Conservation (phyloP, 306 rosid species). For the Vigna radiata region DNA sequence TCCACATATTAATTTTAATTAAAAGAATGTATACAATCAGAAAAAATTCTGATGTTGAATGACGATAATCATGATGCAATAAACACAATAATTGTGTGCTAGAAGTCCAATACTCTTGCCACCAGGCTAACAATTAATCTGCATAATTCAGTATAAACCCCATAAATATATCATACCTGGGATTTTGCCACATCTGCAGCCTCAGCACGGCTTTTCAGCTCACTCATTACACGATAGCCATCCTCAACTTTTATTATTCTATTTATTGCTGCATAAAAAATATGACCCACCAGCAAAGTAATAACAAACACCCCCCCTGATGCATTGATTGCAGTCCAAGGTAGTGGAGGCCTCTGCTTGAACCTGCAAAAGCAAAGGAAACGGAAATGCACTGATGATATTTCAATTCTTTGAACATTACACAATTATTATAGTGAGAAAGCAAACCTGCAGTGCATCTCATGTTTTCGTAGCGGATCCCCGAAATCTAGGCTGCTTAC, state of each 20-base stretch:
- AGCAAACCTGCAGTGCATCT: constrained; percentile 97
- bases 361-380: constrained; percentile 61
- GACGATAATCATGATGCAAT: constrained; percentile 32
- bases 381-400: not conserved
- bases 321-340: constrained; percentile 78
- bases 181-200: constrained; percentile 99
- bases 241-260: constrained; percentile 88
- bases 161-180: constrained; percentile 63
- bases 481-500: constrained; percentile 86
- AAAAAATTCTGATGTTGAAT: constrained; percentile 15
- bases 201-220: constrained; percentile 83
- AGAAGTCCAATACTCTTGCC: constrained; percentile 25
- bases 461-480: constrained; percentile 94
- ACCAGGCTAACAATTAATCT: constrained; percentile 10
- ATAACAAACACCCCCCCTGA: constrained; percentile 73
- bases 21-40: not conserved
- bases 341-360: constrained; percentile 77
- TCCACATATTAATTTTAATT: constrained; percentile 7
- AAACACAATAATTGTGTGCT: constrained; percentile 2
- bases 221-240: constrained; percentile 67
- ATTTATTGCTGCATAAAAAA: constrained; percentile 79
- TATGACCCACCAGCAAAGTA: constrained; percentile 81
- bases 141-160: constrained; percentile 5
- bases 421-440: constrained; percentile 22
- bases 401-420: constrained; percentile 32